These are phyloP conservation scores for Enterocytospora artemiae DNA, from an alignment of 371 early-diverging fungal genomes.

Conservation along the genomic window DNA sequence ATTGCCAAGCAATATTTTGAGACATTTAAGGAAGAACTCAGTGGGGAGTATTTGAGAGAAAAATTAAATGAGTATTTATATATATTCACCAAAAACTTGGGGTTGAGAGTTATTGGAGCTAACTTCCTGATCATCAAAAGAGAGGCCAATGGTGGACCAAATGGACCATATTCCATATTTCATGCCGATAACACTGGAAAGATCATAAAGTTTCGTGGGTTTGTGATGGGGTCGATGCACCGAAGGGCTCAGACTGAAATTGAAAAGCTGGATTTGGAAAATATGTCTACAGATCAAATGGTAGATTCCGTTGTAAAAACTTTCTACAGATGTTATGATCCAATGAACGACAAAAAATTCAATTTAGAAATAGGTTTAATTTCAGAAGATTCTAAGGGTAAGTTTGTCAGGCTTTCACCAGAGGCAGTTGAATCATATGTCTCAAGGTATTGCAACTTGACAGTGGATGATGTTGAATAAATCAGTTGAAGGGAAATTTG, in stretches of 20 bases:
- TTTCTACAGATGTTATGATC: conserved; percentile 52
- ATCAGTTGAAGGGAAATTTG: background rate
- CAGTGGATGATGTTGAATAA: conserved; percentile 36
- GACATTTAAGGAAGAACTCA: conserved; percentile 10
- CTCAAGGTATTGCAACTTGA: conserved; percentile 47
- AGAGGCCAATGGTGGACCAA: background rate
- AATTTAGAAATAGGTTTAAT: conserved; percentile 48
- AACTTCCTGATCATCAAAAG: conserved; percentile 38
- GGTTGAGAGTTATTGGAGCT: conserved; percentile 50
- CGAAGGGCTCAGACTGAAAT: conserved; percentile 56
- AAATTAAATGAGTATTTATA: conserved; percentile 25
- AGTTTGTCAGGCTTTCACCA: conserved; percentile 28
- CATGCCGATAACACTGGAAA: conserved; percentile 45
- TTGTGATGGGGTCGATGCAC: conserved; percentile 53
- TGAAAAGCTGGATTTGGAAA: conserved; percentile 52
- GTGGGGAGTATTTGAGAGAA: conserved; percentile 23
- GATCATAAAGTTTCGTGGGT: conserved; percentile 36
- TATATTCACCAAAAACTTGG: conserved; percentile 41
- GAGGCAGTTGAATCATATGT: conserved; percentile 26
- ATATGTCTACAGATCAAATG: conserved; percentile 36
- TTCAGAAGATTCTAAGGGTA: conserved; percentile 17
- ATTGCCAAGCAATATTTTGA: conserved; percentile 16
- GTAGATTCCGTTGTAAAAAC: conserved; percentile 50
- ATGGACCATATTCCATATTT: conserved; percentile 31
- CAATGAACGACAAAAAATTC: conserved; percentile 54